Conservation (phyloP, 176 grass and related monocot genomes). For the Puccinellia tenuiflora region DNA sequence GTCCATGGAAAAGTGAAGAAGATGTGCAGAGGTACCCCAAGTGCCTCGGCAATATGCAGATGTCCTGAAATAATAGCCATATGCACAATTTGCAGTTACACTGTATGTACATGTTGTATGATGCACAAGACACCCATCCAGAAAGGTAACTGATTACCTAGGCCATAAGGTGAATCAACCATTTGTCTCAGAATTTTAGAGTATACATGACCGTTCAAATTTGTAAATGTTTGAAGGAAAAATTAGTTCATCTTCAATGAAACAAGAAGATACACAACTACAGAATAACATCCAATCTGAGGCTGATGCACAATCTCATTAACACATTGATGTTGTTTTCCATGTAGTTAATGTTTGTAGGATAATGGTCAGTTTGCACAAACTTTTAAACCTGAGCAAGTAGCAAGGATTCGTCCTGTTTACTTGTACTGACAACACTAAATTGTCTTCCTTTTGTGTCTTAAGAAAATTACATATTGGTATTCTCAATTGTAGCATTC, state of each 20-base stretch:
- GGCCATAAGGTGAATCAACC: constrained; percentile 10
- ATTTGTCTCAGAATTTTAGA: neutral
- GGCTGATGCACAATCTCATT: neutral
- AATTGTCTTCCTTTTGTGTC: neutral
- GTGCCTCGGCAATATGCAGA: constrained; percentile 94
- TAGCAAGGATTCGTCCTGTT: neutral
- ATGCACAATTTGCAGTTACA: neutral
- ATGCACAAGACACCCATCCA: neutral
- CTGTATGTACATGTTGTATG: neutral
- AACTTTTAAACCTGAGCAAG: constrained; percentile 6
- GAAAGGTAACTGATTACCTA: neutral
- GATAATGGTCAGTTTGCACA: neutral
- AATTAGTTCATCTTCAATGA: neutral
- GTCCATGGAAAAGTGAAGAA: constrained; percentile 99
- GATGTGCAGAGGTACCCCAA: constrained; percentile 86
- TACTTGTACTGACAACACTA: neutral
- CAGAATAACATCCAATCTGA: neutral
- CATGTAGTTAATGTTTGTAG: too few species aligned
- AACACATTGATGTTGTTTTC: too few species aligned
- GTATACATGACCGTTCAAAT: neutral
- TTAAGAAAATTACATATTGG: neutral
- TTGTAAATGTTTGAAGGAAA: neutral
- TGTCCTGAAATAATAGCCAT: constrained; percentile 54
- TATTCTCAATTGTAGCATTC: neutral
- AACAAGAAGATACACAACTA: neutral